These are phyloP conservation scores for Verticillium tricorpus DNA, from an alignment of 2,329 filamentous ascomycete species.

Conservation along the genomic window DNA sequence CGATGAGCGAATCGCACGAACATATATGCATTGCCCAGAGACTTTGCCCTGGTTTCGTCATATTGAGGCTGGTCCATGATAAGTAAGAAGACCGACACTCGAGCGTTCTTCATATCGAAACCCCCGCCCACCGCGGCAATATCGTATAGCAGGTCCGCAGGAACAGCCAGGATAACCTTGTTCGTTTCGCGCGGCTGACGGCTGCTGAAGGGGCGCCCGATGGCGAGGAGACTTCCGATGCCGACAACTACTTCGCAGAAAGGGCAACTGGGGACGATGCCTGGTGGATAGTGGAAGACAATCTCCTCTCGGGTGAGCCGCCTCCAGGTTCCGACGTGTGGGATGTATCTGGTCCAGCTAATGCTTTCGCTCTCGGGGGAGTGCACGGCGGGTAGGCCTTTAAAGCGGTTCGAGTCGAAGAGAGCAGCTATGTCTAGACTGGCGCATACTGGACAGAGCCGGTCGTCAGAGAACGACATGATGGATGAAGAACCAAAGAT, in stretches of 20 bases:
- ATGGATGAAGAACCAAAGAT: not conserved
- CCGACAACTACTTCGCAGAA: conserved; percentile 1
- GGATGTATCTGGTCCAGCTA: conserved; percentile 3
- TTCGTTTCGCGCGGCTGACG: not conserved
- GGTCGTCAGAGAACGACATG: not conserved
- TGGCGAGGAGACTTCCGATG: not conserved
- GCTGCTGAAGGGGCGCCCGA: not conserved
- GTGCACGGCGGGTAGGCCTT: not conserved
- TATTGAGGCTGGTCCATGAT: not conserved
- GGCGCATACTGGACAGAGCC: conserved; percentile 2
- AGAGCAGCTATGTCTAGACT: not conserved
- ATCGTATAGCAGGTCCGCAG: not conserved
- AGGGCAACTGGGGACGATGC: conserved; percentile 1
- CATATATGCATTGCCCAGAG: not conserved
- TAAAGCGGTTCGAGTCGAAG: not conserved
- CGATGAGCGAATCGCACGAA: not conserved
- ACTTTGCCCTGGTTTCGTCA: not conserved
- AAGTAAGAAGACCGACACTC: not conserved
- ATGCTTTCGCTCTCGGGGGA: not conserved
- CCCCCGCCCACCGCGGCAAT: not conserved
- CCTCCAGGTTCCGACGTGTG: not conserved
- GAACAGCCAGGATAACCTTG: not conserved
- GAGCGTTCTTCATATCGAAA: not conserved
- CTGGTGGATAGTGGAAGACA: not conserved
- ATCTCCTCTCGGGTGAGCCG: not conserved